These are phyloP conservation scores for Arthrobotrys pseudoclavata DNA, from an alignment of 2,329 filamentous ascomycete species.

Conservation along the genomic window DNA sequence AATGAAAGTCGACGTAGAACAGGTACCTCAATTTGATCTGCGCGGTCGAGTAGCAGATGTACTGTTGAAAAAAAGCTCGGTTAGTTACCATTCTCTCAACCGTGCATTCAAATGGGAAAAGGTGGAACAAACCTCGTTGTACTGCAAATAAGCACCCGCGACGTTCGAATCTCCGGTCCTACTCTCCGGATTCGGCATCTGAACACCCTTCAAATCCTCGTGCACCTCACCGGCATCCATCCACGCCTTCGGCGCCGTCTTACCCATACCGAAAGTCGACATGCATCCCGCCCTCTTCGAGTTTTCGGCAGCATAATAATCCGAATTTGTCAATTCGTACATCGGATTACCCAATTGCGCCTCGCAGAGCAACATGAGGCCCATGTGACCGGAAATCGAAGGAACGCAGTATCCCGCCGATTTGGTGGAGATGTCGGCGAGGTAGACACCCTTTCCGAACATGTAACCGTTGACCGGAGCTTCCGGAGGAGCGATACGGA, in stretches of 20 bases:
- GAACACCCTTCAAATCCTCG: constrained; percentile 75
- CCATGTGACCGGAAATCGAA: constrained; percentile 75
- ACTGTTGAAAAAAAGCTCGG: constrained; percentile 65
- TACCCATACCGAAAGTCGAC: constrained; percentile 79
- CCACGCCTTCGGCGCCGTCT: constrained; percentile 76
- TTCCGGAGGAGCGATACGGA: constrained; percentile 89
- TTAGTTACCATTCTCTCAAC: constrained; percentile 13
- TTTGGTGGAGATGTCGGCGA: constrained; percentile 87
- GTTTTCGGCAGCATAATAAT: constrained; percentile 75
- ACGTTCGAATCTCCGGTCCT: constrained; percentile 64
- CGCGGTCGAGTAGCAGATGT: constrained; percentile 78
- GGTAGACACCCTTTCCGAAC: constrained; percentile 91
- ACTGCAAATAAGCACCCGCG: constrained; percentile 70
- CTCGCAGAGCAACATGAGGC: constrained; percentile 84
- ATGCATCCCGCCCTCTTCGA: constrained; percentile 74
- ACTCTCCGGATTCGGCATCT: constrained; percentile 73
- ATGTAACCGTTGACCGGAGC: constrained; percentile 85
- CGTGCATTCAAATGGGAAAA: not conserved
- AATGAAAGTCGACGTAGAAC: constrained; percentile 66
- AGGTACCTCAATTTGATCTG: constrained; percentile 80
- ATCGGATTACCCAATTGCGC: constrained; percentile 84
- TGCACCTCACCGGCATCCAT: constrained; percentile 80
- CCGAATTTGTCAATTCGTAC: constrained; percentile 73
- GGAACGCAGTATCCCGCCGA: constrained; percentile 82
- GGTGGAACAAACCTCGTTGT: constrained; percentile 72